A percentile compares a stretch with the other conserved stretches of the same genome.
Conservation (phyloP, 306 rosid species). For the Carpinus fangiana region DNA sequence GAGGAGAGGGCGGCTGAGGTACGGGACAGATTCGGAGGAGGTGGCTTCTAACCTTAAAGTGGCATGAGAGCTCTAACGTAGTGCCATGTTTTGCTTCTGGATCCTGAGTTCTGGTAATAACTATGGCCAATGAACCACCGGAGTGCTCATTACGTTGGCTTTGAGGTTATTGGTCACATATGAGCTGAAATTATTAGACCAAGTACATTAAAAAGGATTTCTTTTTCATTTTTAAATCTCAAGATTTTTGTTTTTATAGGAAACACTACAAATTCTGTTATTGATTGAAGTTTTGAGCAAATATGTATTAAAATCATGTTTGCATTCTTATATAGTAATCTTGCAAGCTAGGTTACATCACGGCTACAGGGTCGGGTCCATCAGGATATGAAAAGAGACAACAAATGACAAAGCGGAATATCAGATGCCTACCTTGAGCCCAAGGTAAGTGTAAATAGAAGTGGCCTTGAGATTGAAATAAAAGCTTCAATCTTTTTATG, state of each 20-base stretch:
- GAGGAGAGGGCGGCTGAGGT: constrained; percentile 37
- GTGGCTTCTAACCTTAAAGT: constrained; percentile 22
- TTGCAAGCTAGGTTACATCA: too few species aligned
- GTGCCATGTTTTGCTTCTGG: constrained; percentile 19
- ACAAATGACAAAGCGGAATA: too few species aligned
- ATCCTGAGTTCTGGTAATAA: constrained; percentile 12
- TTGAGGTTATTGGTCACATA: not conserved
- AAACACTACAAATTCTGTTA: not conserved
- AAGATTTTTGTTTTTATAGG: not conserved
- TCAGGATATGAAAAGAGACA: too few species aligned
- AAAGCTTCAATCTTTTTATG: too few species aligned
- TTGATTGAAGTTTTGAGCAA: not conserved
- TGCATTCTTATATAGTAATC: not conserved
- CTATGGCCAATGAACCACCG: constrained; percentile 10
- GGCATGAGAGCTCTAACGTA: constrained; percentile 3
- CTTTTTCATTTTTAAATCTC: not conserved
- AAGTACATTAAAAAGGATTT: constrained; percentile 10
- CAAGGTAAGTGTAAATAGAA: too few species aligned
- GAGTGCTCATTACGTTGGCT: not conserved
- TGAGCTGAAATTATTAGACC: constrained; percentile 8
- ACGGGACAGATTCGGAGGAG: constrained; percentile 37
- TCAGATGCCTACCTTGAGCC: too few species aligned
- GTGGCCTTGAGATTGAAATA: too few species aligned
- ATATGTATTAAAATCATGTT: not conserved
- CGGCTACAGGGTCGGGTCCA: too few species aligned